These are phyloP conservation scores for Pyrenochaeta sp. DNA, from an alignment of 2,329 filamentous ascomycete species.

Conservation along the genomic window DNA sequence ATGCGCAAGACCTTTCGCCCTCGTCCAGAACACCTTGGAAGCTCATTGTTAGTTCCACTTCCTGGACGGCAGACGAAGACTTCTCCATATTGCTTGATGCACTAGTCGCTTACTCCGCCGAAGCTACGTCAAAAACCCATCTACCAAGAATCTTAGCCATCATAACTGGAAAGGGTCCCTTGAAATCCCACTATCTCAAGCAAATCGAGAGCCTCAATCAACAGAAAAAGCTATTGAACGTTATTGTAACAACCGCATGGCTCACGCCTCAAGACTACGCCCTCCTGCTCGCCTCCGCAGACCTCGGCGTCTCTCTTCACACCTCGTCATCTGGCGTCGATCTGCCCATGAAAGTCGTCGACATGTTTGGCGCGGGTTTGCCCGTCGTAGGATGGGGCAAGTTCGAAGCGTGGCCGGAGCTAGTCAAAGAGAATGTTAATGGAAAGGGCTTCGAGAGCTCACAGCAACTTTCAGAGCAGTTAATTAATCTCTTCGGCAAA, in stretches of 20 bases:
- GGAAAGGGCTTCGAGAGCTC: constrained; percentile 83
- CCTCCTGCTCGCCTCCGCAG: constrained; percentile 80
- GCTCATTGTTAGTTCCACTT: constrained; percentile 90
- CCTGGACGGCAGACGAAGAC: constrained; percentile 97
- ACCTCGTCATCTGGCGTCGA: constrained; percentile 95
- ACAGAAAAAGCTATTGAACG: constrained; percentile 70
- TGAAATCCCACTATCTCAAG: constrained; percentile 77
- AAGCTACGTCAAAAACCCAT: constrained; percentile 55
- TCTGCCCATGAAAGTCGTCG: constrained; percentile 98
- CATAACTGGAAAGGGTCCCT: constrained; percentile 93
- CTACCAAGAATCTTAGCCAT: constrained; percentile 80
- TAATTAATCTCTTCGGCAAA: constrained; percentile 70
- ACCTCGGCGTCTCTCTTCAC: constrained; percentile 90
- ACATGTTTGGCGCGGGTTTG: constrained; percentile 96
- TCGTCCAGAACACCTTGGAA: constrained; percentile 63
- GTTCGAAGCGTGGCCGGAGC: constrained; percentile 88
- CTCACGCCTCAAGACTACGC: constrained; percentile 87
- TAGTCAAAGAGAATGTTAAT: constrained; percentile 88
- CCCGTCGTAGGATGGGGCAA: constrained; percentile 86
- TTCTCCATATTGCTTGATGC: constrained; percentile 88
- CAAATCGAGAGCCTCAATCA: constrained; percentile 69
- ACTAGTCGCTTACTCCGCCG: constrained; percentile 74
- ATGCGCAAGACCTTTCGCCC: constrained; percentile 64
- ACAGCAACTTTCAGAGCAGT: constrained; percentile 68
- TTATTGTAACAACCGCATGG: constrained; percentile 83